These are phyloP conservation scores for Polygonum maritimum DNA, from an alignment of 148 eudicot genomes.

Conservation along the genomic window DNA sequence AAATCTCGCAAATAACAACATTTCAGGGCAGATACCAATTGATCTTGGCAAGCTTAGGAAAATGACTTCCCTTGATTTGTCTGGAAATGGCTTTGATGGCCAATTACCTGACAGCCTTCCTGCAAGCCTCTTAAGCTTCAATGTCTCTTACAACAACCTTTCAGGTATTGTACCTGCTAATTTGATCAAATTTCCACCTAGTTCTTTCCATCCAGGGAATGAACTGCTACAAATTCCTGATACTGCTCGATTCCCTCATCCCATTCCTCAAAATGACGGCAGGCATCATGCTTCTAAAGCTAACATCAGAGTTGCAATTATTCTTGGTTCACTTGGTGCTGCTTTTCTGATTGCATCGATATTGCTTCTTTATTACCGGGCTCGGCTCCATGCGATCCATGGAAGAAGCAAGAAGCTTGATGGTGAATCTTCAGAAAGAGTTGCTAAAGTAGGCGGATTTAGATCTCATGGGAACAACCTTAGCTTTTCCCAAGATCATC, in stretches of 20 bases:
- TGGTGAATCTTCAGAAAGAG: conserved; percentile 40
- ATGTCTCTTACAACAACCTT: conserved; percentile 60
- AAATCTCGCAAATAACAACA: conserved; percentile 59
- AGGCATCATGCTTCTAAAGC: conserved; percentile 32
- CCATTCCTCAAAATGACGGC: conserved; percentile 3
- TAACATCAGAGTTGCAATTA: conserved; percentile 59
- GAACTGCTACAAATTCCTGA: conserved; percentile 28
- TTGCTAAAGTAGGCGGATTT: conserved; percentile 49
- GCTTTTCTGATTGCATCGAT: conserved; percentile 75
- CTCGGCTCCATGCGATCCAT: conserved; percentile 45
- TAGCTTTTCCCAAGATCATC: conserved; percentile 74
- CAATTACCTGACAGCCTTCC: conserved; percentile 63
- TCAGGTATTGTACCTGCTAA: conserved; percentile 60
- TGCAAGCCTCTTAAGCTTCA: conserved; percentile 41
- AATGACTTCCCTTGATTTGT: conserved; percentile 68
- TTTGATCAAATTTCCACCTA: conserved; percentile 38
- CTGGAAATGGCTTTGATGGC: conserved; percentile 56
- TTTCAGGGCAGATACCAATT: conserved; percentile 62
- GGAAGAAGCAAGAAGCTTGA: conserved; percentile 44
- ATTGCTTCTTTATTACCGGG: conserved; percentile 59
- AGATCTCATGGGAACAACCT: conserved; percentile 47
- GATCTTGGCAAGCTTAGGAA: conserved; percentile 48
- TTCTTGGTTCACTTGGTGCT: conserved; percentile 72
- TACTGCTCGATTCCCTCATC: conserved; percentile 12
- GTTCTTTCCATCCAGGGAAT: conserved; percentile 81